Base-by-base conservation (phyloP, 306 rosid species). In the Trichosanthes truncata region DNA sequence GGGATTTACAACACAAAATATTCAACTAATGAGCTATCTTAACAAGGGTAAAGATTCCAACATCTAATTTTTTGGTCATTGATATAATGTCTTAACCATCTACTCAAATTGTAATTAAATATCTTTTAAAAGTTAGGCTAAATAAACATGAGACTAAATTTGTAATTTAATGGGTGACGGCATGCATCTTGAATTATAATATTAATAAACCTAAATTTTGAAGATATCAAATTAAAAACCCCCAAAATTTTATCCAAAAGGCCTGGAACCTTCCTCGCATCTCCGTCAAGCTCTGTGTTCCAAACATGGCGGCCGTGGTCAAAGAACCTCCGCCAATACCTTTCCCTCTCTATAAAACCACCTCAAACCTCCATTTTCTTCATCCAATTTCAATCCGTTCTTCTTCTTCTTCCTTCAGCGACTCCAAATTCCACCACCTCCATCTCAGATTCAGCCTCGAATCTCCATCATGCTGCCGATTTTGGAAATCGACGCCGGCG, bases 401-500 rank as follows among this genome's bases (percentile, higher is more conserved):
- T 40, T 21, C 29, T 18, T 38, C 74, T 0, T 65, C 72, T 15
- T 62, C 21, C 23, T 23, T 31, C 52, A 4, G 0, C 18, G 17
- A 71, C 56, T 43, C 51, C 1, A 12, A 1, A 14, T 71, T 71
- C 6, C 56, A 69, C 4, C 31, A 0, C 21, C 1, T 12, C 71
- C 25, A 36, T 66, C 49, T 38, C 14, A 2, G 21, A 63, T 31
- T 17, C 26, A 40, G 2, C 25, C 1, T 13, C n/a, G 25, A 45
- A 9, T 5, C 17, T 20, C 18, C 17, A 79, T 13, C 18, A 53
- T 79, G 82, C n/a, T 36, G 41, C 33, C 65, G 8, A 59, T 62
- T 12, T 85, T 90, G 86, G 95, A 90, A 29, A 77, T 48, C 73
- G 78, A 79, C 82, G 80, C 81, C 62, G 87, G 84, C 52, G 93